Conservation (phyloP, 202 grass and related monocot genomes). For the Hordeum pubiflorum region DNA sequence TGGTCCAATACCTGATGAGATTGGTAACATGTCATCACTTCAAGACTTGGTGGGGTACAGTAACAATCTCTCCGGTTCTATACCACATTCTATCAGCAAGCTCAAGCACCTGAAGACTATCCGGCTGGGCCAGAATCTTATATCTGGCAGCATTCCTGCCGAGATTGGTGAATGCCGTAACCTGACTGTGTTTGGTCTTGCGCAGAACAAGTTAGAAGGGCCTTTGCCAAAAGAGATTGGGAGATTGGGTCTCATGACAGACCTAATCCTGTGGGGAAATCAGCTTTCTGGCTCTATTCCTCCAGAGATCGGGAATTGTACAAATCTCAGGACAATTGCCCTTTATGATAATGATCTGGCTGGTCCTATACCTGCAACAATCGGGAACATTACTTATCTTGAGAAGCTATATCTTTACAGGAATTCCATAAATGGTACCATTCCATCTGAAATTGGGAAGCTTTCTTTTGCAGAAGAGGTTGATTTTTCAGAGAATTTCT, state of each 20-base stretch:
- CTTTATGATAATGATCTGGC: constrained; percentile 78
- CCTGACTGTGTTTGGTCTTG: constrained; percentile 71
- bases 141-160: constrained; percentile 69
- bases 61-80: constrained; percentile 72
- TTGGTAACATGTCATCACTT: constrained; percentile 70
- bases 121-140: constrained; percentile 77
- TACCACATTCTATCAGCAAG: constrained; percentile 62
- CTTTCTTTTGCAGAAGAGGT: constrained; percentile 60
- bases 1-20: constrained; percentile 62
- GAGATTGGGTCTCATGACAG: constrained; percentile 55
- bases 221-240: constrained; percentile 73
- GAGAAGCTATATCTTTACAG: constrained; percentile 75
- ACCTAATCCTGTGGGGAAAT: constrained; percentile 80
- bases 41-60: constrained; percentile 74
- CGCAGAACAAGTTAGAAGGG: constrained; percentile 71
- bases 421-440: constrained; percentile 77
- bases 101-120: constrained; percentile 69
- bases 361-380: constrained; percentile 63
- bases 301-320: constrained; percentile 79
- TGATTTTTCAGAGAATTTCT: constrained; percentile 91
- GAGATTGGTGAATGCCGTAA: constrained; percentile 77
- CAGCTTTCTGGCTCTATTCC: constrained; percentile 67
- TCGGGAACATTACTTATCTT: constrained; percentile 60
- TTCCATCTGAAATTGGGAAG: constrained; percentile 70
- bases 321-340: constrained; percentile 54